Base-by-base conservation (phyloP, 148 eudicot species). In the Oxyria digyna region DNA sequence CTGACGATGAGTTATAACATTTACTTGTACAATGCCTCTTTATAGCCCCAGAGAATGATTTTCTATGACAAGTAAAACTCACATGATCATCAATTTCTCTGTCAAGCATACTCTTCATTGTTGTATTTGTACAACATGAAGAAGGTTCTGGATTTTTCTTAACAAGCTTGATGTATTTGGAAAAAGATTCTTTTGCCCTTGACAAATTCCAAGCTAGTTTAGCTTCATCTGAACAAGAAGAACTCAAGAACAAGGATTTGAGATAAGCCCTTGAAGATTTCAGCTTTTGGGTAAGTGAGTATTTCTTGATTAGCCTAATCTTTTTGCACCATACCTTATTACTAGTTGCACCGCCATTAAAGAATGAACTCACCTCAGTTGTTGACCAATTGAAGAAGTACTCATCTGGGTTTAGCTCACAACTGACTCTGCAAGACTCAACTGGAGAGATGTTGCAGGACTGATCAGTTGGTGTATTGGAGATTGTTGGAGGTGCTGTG, bases 21-120 rank as follows among this genome's bases (percentile, higher is more conserved):
- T 74, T 85, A 1, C 77, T 65, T 6, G 79, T 71, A 63, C 84
- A 83, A 67, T 80, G 85, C 23, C 86, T 66, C 24, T 87, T 87
- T 64, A 86, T 78, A 17, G 88, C 91, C 42, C 85, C 82, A 3
- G 91, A 86, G 55, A 86, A 88, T 2, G 95, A 88, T 76, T 75
- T 86, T 69, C 95, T 81, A 14, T 82, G 88, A 57, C 66, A 66
- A 33, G 49, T 74, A 35, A 14, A 74, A 57, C 48, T 71, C 48
- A 41, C 46, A 10, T 66, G 69, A 23, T 66, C 46, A 66, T 66
- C 69, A 11, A 66, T 48, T 11, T 73, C 75, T 71, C 72, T 78
- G 7, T 80, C 86, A 74, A 57, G 52, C 2, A 69, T 72, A 17
- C 71, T 69, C 72, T 54, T 82, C 69, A 66, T 66, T 8, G 69